phyloP scores from a whole-genome alignment of 257 asterid genomes.

The Solanum tarijense region DNA sequence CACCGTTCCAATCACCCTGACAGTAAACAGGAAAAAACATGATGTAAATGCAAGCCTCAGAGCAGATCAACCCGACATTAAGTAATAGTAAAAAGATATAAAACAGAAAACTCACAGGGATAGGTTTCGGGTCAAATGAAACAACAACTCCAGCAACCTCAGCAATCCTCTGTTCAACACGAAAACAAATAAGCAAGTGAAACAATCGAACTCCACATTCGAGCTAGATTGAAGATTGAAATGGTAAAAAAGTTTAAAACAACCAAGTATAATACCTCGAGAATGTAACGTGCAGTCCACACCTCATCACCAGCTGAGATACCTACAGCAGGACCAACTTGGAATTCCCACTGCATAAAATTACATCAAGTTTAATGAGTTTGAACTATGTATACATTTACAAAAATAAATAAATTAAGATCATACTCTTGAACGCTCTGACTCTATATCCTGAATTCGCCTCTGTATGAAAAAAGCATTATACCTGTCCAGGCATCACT shows the following conservation, averaged over 20 bases:
- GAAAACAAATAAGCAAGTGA: neutral
- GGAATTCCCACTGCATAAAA: slow-evolving; percentile 72
- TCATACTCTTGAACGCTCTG: neutral
- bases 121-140: slow-evolving; percentile 91
- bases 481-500: slow-evolving; percentile 95
- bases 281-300: slow-evolving; percentile 87
- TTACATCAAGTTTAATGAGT: neutral
- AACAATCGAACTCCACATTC: neutral
- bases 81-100: neutral
- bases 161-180: slow-evolving; percentile 64
- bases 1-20: slow-evolving; percentile 97
- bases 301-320: slow-evolving; percentile 82
- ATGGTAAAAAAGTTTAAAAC: neutral
- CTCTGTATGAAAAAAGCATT: neutral
- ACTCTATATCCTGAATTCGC: neutral
- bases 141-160: slow-evolving; percentile 85
- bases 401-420: neutral
- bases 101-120: slow-evolving; percentile 27
- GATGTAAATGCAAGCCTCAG: neutral
- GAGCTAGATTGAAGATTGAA: neutral
- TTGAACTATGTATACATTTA: neutral
- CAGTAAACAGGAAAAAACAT: neutral
- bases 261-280: slow-evolving; percentile 44
- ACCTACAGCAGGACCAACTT: slow-evolving; percentile 92
- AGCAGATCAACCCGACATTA: neutral